These are phyloP conservation scores for Stagonosporopsis cucurbitacearum DNA, from an alignment of 2,329 filamentous ascomycete species.

Conservation along the genomic window DNA sequence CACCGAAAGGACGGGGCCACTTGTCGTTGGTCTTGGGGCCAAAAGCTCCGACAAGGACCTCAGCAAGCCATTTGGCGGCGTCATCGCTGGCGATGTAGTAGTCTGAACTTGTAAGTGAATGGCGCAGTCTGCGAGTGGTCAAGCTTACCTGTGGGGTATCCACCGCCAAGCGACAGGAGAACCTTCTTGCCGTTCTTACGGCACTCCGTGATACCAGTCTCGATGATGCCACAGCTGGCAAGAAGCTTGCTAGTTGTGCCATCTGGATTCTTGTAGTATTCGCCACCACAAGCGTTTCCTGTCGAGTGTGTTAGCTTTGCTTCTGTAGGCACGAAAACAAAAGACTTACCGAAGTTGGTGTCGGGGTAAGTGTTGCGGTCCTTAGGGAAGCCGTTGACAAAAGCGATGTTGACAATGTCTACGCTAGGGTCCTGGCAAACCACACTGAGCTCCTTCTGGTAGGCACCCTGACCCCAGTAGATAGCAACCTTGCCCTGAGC, in stretches of 20 bases:
- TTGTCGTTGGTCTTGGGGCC: conserved; percentile 48
- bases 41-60: conserved; percentile 60
- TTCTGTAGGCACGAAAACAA: neutral
- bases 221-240: conserved; percentile 53
- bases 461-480: conserved; percentile 63
- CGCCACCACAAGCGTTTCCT: conserved; percentile 53
- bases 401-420: conserved; percentile 64
- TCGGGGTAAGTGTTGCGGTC: conserved; percentile 56
- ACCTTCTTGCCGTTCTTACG: conserved; percentile 46
- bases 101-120: conserved; percentile 35
- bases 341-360: conserved; percentile 60
- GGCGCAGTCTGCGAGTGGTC: no score
- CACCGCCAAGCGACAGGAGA: conserved; percentile 57
- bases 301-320: conserved; percentile 1
- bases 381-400: conserved; percentile 62
- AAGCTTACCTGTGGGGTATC: conserved; percentile 23
- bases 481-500: conserved; percentile 59
- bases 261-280: conserved; percentile 46
- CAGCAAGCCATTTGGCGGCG: conserved; percentile 55
- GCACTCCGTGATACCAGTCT: conserved; percentile 40
- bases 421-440: conserved; percentile 60
- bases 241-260: conserved; percentile 52
- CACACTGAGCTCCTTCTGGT: conserved; percentile 57
- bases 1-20: conserved; percentile 57
- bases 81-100: conserved; percentile 53